phyloP scores from a whole-genome alignment of 768 basidiomycete genomes.

The Melanogaster broomeanus region DNA sequence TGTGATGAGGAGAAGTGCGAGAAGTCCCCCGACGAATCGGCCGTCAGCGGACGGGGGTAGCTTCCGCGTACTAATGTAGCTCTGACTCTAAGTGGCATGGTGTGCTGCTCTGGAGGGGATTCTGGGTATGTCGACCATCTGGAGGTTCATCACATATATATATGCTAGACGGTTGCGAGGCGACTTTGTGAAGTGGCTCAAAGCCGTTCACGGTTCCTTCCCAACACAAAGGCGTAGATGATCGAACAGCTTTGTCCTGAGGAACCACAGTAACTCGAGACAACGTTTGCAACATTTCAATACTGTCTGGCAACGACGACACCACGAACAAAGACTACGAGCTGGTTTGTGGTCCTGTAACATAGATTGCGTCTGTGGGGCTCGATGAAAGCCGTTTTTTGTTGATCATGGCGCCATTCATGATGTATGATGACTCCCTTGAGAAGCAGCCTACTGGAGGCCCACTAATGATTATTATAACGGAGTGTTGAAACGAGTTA shows the following conservation, averaged over 20 bases:
- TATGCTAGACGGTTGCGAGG: background rate
- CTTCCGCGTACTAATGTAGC: background rate
- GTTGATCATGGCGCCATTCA: too few species aligned
- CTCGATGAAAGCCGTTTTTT: too few species aligned
- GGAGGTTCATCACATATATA: background rate
- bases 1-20: conserved; percentile 6
- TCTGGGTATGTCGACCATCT: background rate
- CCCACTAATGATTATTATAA: too few species aligned
- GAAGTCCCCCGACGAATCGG: conserved; percentile 7
- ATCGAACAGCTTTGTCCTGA: background rate
- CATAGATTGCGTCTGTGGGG: too few species aligned
- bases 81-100: background rate
- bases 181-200: conserved; percentile 5
- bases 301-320: background rate
- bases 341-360: too few species aligned
- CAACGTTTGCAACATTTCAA: background rate
- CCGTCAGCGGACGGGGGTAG: conserved; percentile 12
- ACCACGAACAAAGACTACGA: background rate
- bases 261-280: background rate
- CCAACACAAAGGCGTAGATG: background rate
- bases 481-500: background rate
- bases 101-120: background rate
- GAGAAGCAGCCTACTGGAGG: background rate
- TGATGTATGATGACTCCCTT: too few species aligned
- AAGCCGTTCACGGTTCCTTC: background rate